Evolutionary conservation across 306 rosid species (phyloP), one percentile per base, ranked within the genome.

Genomic region (Cucumis cinereus): DNA sequence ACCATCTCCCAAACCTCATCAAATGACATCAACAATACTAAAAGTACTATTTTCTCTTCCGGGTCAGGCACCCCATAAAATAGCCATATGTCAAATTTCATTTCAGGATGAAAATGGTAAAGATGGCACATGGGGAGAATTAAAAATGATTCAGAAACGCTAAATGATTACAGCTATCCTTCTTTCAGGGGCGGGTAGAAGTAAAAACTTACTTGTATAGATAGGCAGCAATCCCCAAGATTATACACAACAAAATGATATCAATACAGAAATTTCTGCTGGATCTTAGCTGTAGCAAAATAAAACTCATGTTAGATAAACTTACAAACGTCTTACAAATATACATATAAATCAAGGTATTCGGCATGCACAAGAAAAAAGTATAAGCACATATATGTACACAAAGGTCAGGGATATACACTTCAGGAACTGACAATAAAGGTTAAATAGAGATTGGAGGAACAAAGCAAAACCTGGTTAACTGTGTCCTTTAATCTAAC

Each of bases 161-260:
- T 30, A 6, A 54, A 54, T 1, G 19, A 17, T 55, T 74, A 12
- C 17, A 19, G 36, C 20, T 55, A 6, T 55, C 33, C 12, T 36
- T 19, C 36, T 55, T 33, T 55, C 14, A n/a, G 77, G 36, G 22
- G 13, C 75, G 20, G 73, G 41, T 64, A 49, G 58, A 57, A 74
- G 66, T 35, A 50, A 35, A 64, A 83, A 54, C 83, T 95, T 90
- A 95, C 99, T 95, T 95, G 92, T 95, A 95, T 74, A 92, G 82
- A 86, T 95, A 95, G 71, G 97, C 99, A 77, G 99, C 99, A 80
- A 95, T 95, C 69, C 99, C 99, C 88, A 95, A 81, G 84, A 95
- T 90, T 84, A 95, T 83, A 82, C 90, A 88, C 82, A 95, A 82
- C 87, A 95, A 85, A 76, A 95, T 79, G 82, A 95, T 95, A 85